Evolutionary conservation across 2,329 filamentous ascomycete genomes (phyloP).

Genomic region (Monilinia aucupariae): DNA sequence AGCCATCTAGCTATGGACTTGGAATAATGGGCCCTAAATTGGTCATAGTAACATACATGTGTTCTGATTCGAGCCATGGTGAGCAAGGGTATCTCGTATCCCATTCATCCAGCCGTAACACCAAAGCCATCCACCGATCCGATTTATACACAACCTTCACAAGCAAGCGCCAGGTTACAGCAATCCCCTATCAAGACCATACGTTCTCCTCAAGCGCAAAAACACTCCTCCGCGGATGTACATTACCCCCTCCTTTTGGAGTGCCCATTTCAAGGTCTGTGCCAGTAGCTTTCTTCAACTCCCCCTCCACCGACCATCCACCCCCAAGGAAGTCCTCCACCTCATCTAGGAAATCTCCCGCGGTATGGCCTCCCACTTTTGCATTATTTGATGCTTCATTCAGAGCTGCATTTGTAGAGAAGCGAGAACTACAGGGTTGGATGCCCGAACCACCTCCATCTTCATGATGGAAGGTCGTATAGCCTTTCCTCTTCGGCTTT

Average conservation of each 20-base stretch:
- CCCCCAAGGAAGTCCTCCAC: slow-evolving; percentile 31
- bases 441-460: not conserved
- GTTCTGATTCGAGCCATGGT: not conserved
- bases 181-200: slow-evolving; percentile 16
- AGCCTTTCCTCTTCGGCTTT: not conserved
- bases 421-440: not conserved
- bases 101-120: slow-evolving; percentile 1
- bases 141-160: not conserved
- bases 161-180: not conserved
- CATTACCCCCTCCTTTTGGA: slow-evolving; percentile 14
- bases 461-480: slow-evolving; percentile 3
- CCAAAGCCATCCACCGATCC: not conserved
- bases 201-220: slow-evolving; percentile 23
- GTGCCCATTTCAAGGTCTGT: not conserved
- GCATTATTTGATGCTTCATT: slow-evolving; percentile 34
- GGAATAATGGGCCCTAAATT: too few relatives aligned
- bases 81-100: slow-evolving; percentile 1
- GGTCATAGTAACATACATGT: not conserved
- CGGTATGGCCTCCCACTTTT: not conserved
- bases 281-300: slow-evolving; percentile 35
- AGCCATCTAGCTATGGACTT: too few relatives aligned
- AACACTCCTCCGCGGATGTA: slow-evolving; percentile 22
- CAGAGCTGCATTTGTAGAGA: slow-evolving; percentile 31
- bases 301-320: slow-evolving; percentile 38
- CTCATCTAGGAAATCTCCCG: slow-evolving; percentile 14